Evolutionary conservation across 208 protist species (phyloP).

Genomic region (Kentomonas sorsogonicus): DNA sequence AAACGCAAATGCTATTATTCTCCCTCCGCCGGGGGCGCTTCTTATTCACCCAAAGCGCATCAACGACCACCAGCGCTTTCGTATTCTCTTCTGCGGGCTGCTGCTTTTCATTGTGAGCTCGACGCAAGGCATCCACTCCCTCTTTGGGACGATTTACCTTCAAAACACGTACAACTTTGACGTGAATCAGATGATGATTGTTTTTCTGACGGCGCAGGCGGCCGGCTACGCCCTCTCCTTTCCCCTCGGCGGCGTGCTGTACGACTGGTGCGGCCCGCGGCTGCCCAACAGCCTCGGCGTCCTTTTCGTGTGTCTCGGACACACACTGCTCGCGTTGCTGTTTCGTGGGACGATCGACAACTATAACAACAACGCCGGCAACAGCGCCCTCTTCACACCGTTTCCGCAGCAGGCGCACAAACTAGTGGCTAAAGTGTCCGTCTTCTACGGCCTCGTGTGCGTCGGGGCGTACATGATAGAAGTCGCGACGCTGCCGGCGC

Average conservation of each 20-base stretch:
- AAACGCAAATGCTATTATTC: background rate
- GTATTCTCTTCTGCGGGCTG: slow-evolving; percentile 28
- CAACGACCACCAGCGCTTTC: slow-evolving; percentile 31
- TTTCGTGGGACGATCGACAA: slow-evolving; percentile 36
- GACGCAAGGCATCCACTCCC: slow-evolving; percentile 20
- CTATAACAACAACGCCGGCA: too few species aligned
- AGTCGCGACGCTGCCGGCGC: slow-evolving; percentile 23
- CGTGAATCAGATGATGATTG: too few species aligned
- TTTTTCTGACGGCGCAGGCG: slow-evolving; percentile 19
- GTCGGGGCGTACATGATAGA: slow-evolving; percentile 32
- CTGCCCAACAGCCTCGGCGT: slow-evolving; percentile 19
- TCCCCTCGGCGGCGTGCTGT: slow-evolving; percentile 29
- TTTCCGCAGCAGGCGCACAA: slow-evolving; percentile 16
- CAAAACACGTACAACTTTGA: slow-evolving; percentile 32
- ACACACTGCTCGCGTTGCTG: slow-evolving; percentile 20
- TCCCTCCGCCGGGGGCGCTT: slow-evolving; percentile 8
- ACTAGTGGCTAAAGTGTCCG: slow-evolving; percentile 18
- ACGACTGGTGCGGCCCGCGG: slow-evolving; percentile 33
- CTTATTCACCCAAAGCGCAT: slow-evolving; percentile 29
- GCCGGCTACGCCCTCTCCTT: slow-evolving; percentile 18
- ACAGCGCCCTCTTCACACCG: too few species aligned
- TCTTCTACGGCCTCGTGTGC: slow-evolving; percentile 47
- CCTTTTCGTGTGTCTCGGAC: too few species aligned
- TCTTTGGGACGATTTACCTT: slow-evolving; percentile 30
- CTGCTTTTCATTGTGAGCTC: slow-evolving; percentile 25